Conservation (phyloP, 352 stramenopile species). For the Aphanomyces stellatus region DNA sequence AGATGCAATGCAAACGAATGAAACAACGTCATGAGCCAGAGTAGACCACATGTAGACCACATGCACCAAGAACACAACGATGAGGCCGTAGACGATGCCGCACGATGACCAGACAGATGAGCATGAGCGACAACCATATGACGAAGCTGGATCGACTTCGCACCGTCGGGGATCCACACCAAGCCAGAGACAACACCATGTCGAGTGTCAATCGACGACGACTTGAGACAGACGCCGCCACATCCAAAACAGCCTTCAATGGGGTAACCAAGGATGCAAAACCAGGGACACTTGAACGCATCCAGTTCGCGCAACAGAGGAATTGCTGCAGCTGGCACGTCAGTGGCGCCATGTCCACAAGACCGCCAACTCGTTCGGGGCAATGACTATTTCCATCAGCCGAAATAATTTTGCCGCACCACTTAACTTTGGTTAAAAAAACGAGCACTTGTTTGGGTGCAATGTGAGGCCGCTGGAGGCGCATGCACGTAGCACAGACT, state of each 20-base stretch:
- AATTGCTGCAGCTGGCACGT: conserved; percentile 19
- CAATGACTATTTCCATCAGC: conserved; percentile 3
- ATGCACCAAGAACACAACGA: too few relatives aligned
- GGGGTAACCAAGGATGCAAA: background rate
- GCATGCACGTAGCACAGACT: background rate
- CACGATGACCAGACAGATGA: background rate
- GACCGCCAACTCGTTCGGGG: conserved; percentile 10
- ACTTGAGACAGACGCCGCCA: background rate
- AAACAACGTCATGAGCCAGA: too few relatives aligned
- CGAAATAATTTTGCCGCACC: conserved; percentile 17
- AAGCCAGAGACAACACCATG: background rate
- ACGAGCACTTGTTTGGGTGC: conserved; percentile 7
- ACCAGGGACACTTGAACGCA: background rate
- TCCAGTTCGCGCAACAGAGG: conserved; percentile 20
- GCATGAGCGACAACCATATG: background rate
- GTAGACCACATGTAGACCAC: too few relatives aligned
- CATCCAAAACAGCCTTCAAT: background rate
- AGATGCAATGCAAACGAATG: too few relatives aligned
- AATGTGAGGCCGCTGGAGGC: background rate
- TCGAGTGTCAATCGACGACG: background rate
- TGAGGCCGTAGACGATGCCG: too few relatives aligned
- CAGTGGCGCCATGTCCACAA: conserved; percentile 11
- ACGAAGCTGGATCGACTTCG: background rate
- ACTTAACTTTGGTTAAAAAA: conserved; percentile 9
- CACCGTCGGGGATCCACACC: background rate